A percentile compares a stretch with the other conserved stretches of the same genome.
Conservation (phyloP, 1,284 basidiomycete species). For the Apiotrichum laibachii region DNA sequence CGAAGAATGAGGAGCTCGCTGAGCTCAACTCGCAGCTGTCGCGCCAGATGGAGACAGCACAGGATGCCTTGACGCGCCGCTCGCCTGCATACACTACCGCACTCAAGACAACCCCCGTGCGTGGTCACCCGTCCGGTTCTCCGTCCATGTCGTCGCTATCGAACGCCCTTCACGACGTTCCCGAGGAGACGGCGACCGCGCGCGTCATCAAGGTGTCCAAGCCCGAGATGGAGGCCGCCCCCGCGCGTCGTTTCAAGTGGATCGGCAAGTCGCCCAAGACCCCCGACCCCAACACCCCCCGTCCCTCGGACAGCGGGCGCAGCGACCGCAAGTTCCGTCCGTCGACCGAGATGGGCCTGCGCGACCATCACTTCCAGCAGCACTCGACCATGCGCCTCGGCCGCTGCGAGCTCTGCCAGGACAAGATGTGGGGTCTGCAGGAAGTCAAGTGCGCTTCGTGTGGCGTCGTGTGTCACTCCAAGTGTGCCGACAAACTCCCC, state of each 20-base stretch:
- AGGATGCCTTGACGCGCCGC: conserved; percentile 43
- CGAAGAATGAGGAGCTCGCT: conserved; percentile 86
- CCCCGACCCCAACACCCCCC: neutral
- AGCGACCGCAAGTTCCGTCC: conserved; percentile 31
- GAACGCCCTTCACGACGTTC: conserved; percentile 47
- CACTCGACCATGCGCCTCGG: conserved; percentile 83
- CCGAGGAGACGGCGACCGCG: conserved; percentile 48
- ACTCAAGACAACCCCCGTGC: conserved; percentile 7
- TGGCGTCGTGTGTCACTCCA: conserved; percentile 54
- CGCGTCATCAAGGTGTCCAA: conserved; percentile 50
- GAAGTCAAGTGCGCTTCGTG: conserved; percentile 71
- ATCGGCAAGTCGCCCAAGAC: conserved; percentile 52
- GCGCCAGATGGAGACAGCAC: conserved; percentile 64
- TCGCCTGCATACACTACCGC: conserved; percentile 25
- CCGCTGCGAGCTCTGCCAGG: conserved; percentile 90
- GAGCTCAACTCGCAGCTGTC: conserved; percentile 77
- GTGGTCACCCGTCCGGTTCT: conserved; percentile 44
- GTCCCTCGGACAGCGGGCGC: conserved; percentile 1
- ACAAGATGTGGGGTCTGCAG: conserved; percentile 98
- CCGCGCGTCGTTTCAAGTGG: conserved; percentile 57
- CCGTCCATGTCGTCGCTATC: conserved; percentile 51
- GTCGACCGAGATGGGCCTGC: conserved; percentile 48
- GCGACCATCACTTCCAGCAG: conserved; percentile 84
- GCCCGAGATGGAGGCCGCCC: conserved; percentile 51
- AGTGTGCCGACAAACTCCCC: conserved; percentile 52